Base-by-base conservation (phyloP, 2,329 filamentous ascomycete species). In the Curvularia eragrostidis region DNA sequence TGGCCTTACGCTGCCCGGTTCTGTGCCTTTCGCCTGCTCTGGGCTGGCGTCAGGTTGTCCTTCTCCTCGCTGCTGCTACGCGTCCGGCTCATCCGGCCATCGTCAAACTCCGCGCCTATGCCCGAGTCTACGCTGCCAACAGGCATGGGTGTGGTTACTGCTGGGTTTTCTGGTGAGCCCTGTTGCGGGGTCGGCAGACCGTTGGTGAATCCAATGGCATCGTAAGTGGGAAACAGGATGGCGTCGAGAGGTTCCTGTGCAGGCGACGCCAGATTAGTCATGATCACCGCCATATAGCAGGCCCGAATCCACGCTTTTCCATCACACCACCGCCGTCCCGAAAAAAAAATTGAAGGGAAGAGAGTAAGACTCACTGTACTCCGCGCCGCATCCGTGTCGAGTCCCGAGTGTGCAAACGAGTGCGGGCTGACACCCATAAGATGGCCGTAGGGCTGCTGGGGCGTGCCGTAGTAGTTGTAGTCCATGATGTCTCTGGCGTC, bases 1-100 rank as follows among this genome's bases (percentile, higher is more conserved):
- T 19, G 21, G 13, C 79, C 87, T 75, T 85, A 90, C 88, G 89
- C 89, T 75, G 88, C 88, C 69, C 89, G 79, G 64, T 91, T 91
- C 71, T 91, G 89, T 48, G 86, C 88, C 75, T 91, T 91, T 64
- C 89, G 81, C 64, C 80, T 68, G 67, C 86, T 85, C 68, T 81
- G 80, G 48, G 79, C 79, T 24, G 79, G 79, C 52, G 80, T 83
- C 48, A 82, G 68, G 32, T 62, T 67, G 42, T 81, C 79, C 65
- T 81, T 81, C 67, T 81, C 80, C 59, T 81, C 80, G 59, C 78
- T 81, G 64, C 79, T 81, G 59, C 78, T 77, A 30, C 78, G 66
- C 36, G 76, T 71, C 65, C 68, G 50, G 71, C 64, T 65, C 42
- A 50, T 56, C 56, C 68, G 66, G 56, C 62, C 61, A 51, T 75